Percentiles rank a stretch among this genome's conserved stretches.
phyloP scores from a whole-genome alignment of 2,329 filamentous ascomycete species.

The Trichoderma citrinoviride region DNA sequence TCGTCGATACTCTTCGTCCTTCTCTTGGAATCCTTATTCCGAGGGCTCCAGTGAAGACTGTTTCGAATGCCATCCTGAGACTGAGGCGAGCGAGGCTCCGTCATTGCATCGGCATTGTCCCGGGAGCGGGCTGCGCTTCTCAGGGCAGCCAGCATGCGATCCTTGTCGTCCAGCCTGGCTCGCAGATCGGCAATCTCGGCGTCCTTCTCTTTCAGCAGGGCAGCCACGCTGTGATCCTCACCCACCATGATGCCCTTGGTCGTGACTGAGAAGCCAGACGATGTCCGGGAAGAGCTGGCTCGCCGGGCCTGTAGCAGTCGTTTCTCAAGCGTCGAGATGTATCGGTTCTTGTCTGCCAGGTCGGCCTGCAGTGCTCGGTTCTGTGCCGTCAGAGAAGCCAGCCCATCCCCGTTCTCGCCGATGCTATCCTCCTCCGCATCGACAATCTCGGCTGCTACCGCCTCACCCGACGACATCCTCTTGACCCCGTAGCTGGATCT shows the following conservation, averaged over 20 bases:
- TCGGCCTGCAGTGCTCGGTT: conserved; percentile 93
- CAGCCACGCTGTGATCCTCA: conserved; percentile 73
- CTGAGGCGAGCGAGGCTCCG: conserved; percentile 35
- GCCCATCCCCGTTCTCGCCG: conserved; percentile 84
- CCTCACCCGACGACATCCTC: conserved; percentile 45
- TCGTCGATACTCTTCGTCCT: conserved; percentile 76
- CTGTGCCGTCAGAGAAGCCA: conserved; percentile 77
- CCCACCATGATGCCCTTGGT: conserved; percentile 66
- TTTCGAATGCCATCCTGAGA: conserved; percentile 23
- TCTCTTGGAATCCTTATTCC: conserved; percentile 41
- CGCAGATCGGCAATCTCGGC: conserved; percentile 89
- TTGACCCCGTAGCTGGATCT: conserved; percentile 46
- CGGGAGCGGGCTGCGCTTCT: conserved; percentile 81
- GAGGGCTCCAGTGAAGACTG: conserved; percentile 28
- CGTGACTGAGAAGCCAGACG: conserved; percentile 63
- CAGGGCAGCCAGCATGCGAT: conserved; percentile 85
- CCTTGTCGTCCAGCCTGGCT: conserved; percentile 87
- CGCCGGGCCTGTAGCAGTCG: conserved; percentile 84
- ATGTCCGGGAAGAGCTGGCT: conserved; percentile 84
- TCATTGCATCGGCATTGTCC: conserved; percentile 66
- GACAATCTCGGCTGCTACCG: conserved; percentile 38
- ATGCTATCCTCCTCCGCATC: conserved; percentile 65
- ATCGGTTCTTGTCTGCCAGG: conserved; percentile 92
- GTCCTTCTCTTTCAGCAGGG: conserved; percentile 81
- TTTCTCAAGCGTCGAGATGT: conserved; percentile 91